Base-by-base conservation (phyloP, 768 basidiomycete genomes). In the Dioszegia aurantiaca region DNA sequence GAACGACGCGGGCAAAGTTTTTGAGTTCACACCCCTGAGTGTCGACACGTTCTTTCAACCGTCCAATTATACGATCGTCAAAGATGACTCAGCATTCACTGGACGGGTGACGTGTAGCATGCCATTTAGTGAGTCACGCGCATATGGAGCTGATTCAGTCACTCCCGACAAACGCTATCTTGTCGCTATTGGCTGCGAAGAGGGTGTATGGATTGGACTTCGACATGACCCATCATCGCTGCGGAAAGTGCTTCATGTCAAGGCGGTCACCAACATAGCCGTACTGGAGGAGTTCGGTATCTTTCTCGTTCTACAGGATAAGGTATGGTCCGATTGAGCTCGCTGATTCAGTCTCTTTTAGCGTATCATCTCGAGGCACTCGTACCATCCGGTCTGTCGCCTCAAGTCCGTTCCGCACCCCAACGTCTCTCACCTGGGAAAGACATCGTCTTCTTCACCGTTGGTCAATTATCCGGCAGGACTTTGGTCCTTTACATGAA, bases 211-310 rank as follows among this genome's bases (percentile, higher is more conserved):
- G 88, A 92, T 95, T 58, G 92, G 92, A 0, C 86, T 92, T 76
- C 83, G 89, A 39, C 88, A 90, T 62, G 88, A 94, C 75, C 87
- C 92, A 1, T 80, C 83, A 72, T 92, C 91, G 2, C 85, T 97
- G 81, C 86, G 90, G 30, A 89, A 91, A 24, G 93, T 98, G 16
- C 80, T 98, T 1, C 93, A 95, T 73, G 79, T 98, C 43, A 90
- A 91, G 77, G 85, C 86, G 80, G 92, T 98, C 30, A 92, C 90
- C 0, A 91, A 95, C 70, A 90, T 90, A 73, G 92, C 92, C 0
- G 93, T 97, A 83, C 79, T 98, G 6, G 91, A 95, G 72, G 89
- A 94, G 62, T 97, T 95, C 75, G 89, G 91, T 16, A 91, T 97
- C 64, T 92, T 99, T 81, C 82, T 98, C 26, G 94, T 98, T 4